phyloP scores from a whole-genome alignment of 768 basidiomycete species.

The Suillus placidus region DNA sequence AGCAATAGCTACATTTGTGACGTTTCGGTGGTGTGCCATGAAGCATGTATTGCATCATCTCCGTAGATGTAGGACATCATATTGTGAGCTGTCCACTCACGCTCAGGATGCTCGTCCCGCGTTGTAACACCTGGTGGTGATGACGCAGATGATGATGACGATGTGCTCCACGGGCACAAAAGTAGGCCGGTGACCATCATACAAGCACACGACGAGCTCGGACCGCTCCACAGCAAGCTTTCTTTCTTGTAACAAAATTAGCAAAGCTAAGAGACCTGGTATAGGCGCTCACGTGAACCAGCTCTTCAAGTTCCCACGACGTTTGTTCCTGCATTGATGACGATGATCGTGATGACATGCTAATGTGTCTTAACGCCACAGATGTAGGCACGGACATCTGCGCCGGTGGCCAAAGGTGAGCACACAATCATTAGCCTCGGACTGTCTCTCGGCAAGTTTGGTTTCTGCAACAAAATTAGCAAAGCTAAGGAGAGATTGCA shows the following conservation, averaged over 20 bases:
- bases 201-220: background rate
- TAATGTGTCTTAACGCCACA: background rate
- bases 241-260: background rate
- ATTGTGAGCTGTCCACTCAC: conserved; percentile 8
- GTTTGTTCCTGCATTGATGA: background rate
- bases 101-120: conserved; percentile 7
- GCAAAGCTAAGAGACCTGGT: background rate
- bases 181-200: background rate
- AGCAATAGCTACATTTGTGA: background rate
- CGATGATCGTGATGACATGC: background rate
- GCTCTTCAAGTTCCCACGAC: background rate
- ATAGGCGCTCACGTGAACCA: background rate
- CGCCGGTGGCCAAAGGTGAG: background rate
- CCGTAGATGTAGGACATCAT: conserved; percentile 18
- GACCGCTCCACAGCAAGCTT: background rate
- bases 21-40: conserved; percentile 6
- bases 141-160: conserved; percentile 10
- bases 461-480: conserved; percentile 10
- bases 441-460: background rate
- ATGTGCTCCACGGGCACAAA: background rate
- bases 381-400: background rate
- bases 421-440: conserved; percentile 8
- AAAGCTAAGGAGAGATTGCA: background rate
- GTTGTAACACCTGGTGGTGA: background rate
- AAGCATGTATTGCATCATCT: conserved; percentile 17